Base-by-base conservation (phyloP, 23 red algal genomes). In the Gracilaria domingensis region DNA sequence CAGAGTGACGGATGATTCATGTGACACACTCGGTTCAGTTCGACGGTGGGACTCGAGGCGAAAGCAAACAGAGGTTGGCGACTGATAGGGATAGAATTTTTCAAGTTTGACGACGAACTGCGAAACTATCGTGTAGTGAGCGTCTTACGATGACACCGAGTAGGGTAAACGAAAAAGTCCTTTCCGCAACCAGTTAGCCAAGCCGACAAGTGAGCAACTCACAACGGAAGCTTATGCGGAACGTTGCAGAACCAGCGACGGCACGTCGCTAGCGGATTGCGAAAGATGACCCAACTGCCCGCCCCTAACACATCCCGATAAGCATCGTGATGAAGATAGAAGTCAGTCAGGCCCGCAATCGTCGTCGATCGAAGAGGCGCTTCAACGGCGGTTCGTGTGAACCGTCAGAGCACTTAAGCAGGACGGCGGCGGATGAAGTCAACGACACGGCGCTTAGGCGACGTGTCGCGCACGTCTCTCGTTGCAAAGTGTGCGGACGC, bases 111-210 rank as follows among this genome's bases (percentile, higher is more conserved):
- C 59, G 24, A 62, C 13, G 59, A 62, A 62, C 59, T 29, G 59
- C 23, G 29, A 62, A 25, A 62, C 59, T 62, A 30, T n/a, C n/a
- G n/a, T n/a, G n/a, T n/a, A n/a, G n/a, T n/a, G n/a, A n/a, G n/a
- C n/a, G n/a, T n/a, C n/a, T n/a, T n/a, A n/a, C n/a, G n/a, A 62
- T 26, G 23, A 1, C 24, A 62, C 59, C 24, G 59, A 62, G 26
- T 62, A 62, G 59, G 59, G 59, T 62, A 29, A 62, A 62, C 24
- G 26, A 30, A 62, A 62, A 62, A 62, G 59, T 62, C 59, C 29
- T 62, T 30, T 62, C 59, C 59, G 18, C 2, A 62, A 18, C 59
- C 29, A 18, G 23, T 62, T 29, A 30, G 59, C 59, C n/a, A n/a
- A n/a, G 13, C n/a, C 8, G 26, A 62, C n/a, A n/a, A 62, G 24